Evolutionary conservation across 768 basidiomycete species (phyloP), one percentile per base, ranked within the genome.

Genomic region (Rhodotorula taiwanensis): DNA sequence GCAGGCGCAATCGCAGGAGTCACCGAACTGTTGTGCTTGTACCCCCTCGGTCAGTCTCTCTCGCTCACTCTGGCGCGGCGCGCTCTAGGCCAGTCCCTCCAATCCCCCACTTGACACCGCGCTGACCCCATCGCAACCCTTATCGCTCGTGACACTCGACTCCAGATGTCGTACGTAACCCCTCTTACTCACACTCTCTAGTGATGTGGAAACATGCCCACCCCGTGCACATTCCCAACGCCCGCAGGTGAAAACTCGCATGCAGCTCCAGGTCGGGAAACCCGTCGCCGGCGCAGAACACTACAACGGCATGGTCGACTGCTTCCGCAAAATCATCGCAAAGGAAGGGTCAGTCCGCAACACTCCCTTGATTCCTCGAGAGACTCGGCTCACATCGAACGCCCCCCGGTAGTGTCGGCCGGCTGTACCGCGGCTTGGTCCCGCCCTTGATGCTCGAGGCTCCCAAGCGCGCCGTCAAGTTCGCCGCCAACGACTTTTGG

Each of bases 381-480:
- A 28, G n/a, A 15, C 43, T 43, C 36, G 16, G 52, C 5, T 10
- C 34, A 13, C 52, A 4, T 41, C 21, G 28, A 5, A 2, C 31
- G 4, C 14, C n/a, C 41, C 55, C 30, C 55, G 34, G 5, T 71
- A 93, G 90, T 58, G 76, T 79, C 56, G 87, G 88, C 51, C 82
- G 90, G 49, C 78, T 99, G 59, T 99, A 99, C 78, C 82, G 93
- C 79, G 95, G 94, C 70, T 84, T 99, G 62, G 86, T 92, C n/a
- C 91, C 95, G 15, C 95, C 95, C 23, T 77, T 99, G 15, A 82
- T 98, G 72, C 79, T 99, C 49, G 95, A 99, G 77, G 95, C 95
- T 21, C 95, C 95, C 3, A 99, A 99, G 79, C 86, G 95, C 77
- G 95, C 95, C 21, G 88, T 92, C 52, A 99, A 98, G 82, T 73